Percentiles rank a stretch among this genome's conserved stretches.
Conservation (phyloP, 2,329 filamentous ascomycete species). For the Berkeleyomyces basicola region DNA sequence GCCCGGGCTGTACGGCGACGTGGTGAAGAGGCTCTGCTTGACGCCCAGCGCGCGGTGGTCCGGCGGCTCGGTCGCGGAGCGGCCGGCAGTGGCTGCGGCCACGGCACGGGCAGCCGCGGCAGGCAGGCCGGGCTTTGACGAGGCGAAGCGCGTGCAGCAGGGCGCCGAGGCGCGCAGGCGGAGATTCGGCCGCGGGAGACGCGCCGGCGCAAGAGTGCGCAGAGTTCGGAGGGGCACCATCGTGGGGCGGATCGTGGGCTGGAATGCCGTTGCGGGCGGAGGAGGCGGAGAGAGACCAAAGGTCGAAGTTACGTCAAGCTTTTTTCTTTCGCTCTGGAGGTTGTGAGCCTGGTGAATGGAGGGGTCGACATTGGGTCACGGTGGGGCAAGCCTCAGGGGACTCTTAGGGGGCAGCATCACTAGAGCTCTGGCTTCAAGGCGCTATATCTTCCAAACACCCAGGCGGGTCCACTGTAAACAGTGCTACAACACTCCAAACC, state of each 20-base stretch:
- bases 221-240: conserved; percentile 7
- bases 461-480: background rate
- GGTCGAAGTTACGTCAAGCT: no score
- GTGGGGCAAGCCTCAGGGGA: background rate
- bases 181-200: background rate
- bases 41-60: conserved; percentile 45
- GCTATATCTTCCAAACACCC: background rate
- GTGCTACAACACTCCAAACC: background rate
- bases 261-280: background rate
- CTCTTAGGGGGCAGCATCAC: background rate
- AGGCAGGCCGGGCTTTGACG: background rate
- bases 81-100: background rate
- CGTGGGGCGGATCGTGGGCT: background rate
- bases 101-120: background rate
- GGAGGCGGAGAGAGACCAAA: background rate
- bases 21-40: conserved; percentile 63
- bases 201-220: background rate
- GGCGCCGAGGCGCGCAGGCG: background rate
- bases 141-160: background rate
- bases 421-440: background rate
- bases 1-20: conserved; percentile 64
- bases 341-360: background rate
- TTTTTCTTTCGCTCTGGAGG: no score
- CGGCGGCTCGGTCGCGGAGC: conserved; percentile 16
- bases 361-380: background rate